Evolutionary conservation across 2,329 filamentous ascomycete species (phyloP).

Genomic region (Exophiala phaeomuriformis): DNA sequence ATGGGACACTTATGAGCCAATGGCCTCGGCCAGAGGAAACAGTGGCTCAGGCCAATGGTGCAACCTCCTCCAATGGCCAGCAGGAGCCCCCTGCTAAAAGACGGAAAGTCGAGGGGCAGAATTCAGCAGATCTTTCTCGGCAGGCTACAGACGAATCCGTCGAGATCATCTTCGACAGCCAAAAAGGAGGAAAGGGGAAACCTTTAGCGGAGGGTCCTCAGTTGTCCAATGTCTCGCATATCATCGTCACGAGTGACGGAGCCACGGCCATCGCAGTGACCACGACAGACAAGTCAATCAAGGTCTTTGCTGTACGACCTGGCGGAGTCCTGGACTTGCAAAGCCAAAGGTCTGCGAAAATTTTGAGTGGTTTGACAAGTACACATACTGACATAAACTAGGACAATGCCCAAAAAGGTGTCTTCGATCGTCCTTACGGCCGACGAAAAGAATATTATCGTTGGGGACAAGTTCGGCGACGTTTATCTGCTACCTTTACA

Average conservation of each 20-base stretch:
- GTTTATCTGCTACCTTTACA: constrained; percentile 81
- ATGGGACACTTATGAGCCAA: constrained; percentile 52
- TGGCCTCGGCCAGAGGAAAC: constrained; percentile 45
- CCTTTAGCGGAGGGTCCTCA: constrained; percentile 20
- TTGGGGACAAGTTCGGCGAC: constrained; percentile 93
- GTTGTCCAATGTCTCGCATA: constrained; percentile 56
- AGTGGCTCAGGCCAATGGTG: constrained; percentile 29
- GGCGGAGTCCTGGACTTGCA: constrained; percentile 55
- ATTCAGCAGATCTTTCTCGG: constrained; percentile 17
- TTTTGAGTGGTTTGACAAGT: neutral
- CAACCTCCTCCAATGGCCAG: constrained; percentile 26
- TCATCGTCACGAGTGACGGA: constrained; percentile 58
- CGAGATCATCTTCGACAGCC: constrained; percentile 27
- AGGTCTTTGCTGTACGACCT: constrained; percentile 64
- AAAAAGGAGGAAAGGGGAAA: constrained; percentile 23
- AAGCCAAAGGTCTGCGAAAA: constrained; percentile 58
- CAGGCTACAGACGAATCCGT: constrained; percentile 24
- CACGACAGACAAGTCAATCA: constrained; percentile 83
- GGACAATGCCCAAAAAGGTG: constrained; percentile 82
- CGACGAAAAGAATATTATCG: constrained; percentile 66
- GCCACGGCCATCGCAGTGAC: constrained; percentile 70
- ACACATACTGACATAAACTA: constrained; percentile 36
- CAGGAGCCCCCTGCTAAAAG: constrained; percentile 40
- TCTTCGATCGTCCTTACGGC: constrained; percentile 65
- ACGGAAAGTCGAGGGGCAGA: constrained; percentile 31